phyloP scores from a whole-genome alignment of 345 rosid species.

The Dipteronia sinensis region DNA sequence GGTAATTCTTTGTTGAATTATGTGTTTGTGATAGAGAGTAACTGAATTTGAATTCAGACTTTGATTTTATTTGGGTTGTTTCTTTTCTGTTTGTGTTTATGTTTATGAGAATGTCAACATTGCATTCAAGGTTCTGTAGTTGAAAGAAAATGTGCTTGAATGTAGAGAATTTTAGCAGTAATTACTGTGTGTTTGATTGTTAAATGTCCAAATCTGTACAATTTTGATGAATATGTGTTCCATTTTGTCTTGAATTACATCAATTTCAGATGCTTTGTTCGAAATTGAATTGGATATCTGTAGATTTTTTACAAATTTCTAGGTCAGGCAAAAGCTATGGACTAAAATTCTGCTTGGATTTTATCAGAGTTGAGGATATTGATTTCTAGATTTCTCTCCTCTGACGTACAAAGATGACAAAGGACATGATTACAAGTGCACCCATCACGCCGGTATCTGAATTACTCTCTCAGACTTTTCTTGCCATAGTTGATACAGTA shows the following conservation, averaged over 20 bases:
- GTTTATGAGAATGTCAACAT: not conserved
- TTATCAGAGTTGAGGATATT: not conserved
- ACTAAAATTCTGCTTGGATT: not conserved
- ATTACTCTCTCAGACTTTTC: conserved; percentile 23
- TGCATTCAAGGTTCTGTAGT: not conserved
- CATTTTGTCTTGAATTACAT: not conserved
- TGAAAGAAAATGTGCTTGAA: not conserved
- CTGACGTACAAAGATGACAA: conserved; percentile 21
- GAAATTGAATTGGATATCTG: not conserved
- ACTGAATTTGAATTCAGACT: not conserved
- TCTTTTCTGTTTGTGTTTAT: not conserved
- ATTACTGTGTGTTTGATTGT: not conserved
- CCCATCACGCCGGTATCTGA: conserved; percentile 15
- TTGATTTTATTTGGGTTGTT: not conserved
- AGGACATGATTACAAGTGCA: not conserved
- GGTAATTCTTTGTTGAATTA: not conserved
- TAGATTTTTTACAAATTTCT: not conserved
- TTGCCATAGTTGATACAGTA: conserved; percentile 22
- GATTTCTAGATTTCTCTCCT: not conserved
- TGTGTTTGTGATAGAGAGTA: too few relatives aligned
- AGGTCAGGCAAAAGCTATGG: not conserved
- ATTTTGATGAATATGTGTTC: not conserved
- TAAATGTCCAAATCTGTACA: not conserved
- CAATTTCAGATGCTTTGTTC: not conserved
- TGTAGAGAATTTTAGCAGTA: not conserved